These are phyloP conservation scores for Picea sitchensis DNA, from an alignment of 75 land plant species.

Conservation along the genomic window DNA sequence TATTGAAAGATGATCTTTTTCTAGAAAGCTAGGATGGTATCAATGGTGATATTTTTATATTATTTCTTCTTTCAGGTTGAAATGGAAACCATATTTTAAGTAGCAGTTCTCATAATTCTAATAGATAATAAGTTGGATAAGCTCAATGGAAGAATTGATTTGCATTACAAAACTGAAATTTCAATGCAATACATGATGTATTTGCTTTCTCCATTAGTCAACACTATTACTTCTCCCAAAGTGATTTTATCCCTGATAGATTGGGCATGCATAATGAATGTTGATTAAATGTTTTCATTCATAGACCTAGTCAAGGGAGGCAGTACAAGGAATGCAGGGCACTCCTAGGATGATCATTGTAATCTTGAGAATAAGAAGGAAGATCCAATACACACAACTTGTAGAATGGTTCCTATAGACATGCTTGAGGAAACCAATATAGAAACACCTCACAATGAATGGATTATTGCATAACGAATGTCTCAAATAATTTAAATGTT, in stretches of 20 bases:
- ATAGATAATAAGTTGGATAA: conserved; percentile 16
- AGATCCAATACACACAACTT: conserved; percentile 17
- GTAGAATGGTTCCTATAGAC: conserved; percentile 20
- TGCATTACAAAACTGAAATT: background rate
- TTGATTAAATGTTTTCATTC: background rate
- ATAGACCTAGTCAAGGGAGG: background rate
- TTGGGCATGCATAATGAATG: conserved; percentile 38
- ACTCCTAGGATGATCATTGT: background rate
- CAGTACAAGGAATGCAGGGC: too few species aligned
- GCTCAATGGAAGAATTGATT: background rate
- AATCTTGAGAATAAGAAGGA: background rate
- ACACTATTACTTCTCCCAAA: background rate
- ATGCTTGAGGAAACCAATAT: conserved; percentile 23
- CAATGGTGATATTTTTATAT: background rate
- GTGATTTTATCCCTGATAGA: conserved; percentile 17
- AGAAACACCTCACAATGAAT: too few species aligned
- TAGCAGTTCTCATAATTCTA: conserved; percentile 19
- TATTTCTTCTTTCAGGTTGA: conserved; percentile 23
- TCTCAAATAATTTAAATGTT: too few species aligned
- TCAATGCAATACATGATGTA: conserved; percentile 21
- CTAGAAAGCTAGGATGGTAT: background rate
- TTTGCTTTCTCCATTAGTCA: conserved; percentile 39
- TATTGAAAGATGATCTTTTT: background rate
- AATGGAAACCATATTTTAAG: conserved; percentile 45
- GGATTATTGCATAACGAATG: too few species aligned